A percentile compares a stretch with the other conserved stretches of the same genome.
phyloP scores from a whole-genome alignment of 2,329 filamentous ascomycete species.

The Laburnicola sp. region DNA sequence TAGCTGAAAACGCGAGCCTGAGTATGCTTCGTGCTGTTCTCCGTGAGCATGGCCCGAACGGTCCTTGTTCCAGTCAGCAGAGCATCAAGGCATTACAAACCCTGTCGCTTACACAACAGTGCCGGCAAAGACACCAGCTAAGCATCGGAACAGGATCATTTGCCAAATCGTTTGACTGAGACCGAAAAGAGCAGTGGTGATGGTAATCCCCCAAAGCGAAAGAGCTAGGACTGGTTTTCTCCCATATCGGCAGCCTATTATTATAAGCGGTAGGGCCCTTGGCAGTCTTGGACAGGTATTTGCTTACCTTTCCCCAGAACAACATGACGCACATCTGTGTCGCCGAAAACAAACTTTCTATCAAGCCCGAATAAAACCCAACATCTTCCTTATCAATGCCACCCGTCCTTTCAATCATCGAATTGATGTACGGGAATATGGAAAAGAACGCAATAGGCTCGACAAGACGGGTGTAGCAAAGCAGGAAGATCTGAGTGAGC shows the following conservation, averaged over 20 bases:
- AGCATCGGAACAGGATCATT: slow-evolving; percentile 72
- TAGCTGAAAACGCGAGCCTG: slow-evolving; percentile 75
- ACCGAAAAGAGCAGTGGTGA: slow-evolving; percentile 68
- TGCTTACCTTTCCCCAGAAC: slow-evolving; percentile 62
- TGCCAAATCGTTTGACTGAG: slow-evolving; percentile 67
- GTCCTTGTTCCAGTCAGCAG: slow-evolving; percentile 47
- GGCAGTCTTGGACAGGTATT: no score
- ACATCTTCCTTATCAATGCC: slow-evolving; percentile 65
- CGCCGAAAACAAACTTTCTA: slow-evolving; percentile 70
- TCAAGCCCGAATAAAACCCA: slow-evolving; percentile 78
- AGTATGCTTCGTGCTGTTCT: slow-evolving; percentile 69
- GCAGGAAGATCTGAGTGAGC: slow-evolving; percentile 63
- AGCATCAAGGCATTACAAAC: not conserved
- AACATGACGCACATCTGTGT: slow-evolving; percentile 80
- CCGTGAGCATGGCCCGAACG: slow-evolving; percentile 75
- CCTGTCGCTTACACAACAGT: slow-evolving; percentile 59
- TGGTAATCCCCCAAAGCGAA: slow-evolving; percentile 65
- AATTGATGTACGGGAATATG: slow-evolving; percentile 78
- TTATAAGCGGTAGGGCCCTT: not conserved
- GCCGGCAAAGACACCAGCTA: slow-evolving; percentile 74
- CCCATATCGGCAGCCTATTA: slow-evolving; percentile 64
- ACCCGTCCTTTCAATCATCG: slow-evolving; percentile 73
- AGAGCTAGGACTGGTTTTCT: slow-evolving; percentile 72
- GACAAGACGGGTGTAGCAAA: slow-evolving; percentile 72
- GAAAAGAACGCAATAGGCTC: slow-evolving; percentile 83